Conservation (phyloP, 306 rosid genomes). For the Castanea crenata region DNA sequence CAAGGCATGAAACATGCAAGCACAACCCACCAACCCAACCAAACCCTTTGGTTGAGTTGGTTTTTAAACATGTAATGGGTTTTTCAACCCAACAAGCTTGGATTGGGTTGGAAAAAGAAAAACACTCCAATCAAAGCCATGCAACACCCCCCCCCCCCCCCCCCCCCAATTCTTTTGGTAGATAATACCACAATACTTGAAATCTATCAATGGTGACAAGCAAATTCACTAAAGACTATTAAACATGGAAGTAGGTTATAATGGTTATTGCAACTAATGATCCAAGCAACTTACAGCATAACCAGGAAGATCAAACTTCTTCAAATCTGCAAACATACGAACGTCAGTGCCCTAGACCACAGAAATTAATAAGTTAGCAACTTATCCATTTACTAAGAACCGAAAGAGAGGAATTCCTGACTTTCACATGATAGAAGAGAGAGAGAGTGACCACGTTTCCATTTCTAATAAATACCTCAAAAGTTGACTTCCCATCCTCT, state of each 20-base stretch:
- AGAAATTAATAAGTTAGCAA: slow-evolving; percentile 14
- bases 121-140: too few species aligned
- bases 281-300: slow-evolving; percentile 51
- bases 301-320: slow-evolving; percentile 64
- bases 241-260: not conserved
- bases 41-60: too few species aligned
- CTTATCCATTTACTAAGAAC: not conserved
- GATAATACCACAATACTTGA: not conserved
- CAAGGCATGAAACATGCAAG: too few species aligned
- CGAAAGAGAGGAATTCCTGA: not conserved
- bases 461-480: slow-evolving; percentile 38
- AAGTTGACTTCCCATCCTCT: slow-evolving; percentile 29
- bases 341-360: slow-evolving; percentile 19
- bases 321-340: slow-evolving; percentile 31
- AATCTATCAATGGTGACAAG: not conserved
- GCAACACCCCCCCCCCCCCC: too few species aligned
- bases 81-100: too few species aligned
- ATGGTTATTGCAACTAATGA: not conserved
- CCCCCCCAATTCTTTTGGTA: not conserved
- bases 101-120: too few species aligned
- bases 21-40: too few species aligned
- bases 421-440: too few species aligned
- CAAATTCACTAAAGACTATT: not conserved
- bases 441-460: too few species aligned
- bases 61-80: too few species aligned